Base-by-base conservation (phyloP, 345 rosid genomes). In the Populus deltoides region DNA sequence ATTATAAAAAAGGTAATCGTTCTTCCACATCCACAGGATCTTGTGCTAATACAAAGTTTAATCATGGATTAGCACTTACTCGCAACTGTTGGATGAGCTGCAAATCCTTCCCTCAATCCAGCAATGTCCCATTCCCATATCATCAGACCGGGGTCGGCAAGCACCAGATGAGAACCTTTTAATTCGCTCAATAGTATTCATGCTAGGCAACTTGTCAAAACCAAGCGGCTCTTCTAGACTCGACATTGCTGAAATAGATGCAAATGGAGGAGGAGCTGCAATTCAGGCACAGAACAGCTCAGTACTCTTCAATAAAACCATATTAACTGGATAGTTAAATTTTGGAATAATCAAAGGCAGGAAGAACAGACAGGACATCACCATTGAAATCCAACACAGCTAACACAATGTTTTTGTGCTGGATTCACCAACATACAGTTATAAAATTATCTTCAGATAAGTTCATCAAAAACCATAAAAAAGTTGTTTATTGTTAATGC, bases 151-250 rank as follows among this genome's bases (percentile, higher is more conserved):
- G 4, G 97, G 93, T 13, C 92, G 92, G 87, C 97, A 93, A 68
- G 97, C 93, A 79, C 86, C 85, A 6, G 94, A 92, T 1, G 99
- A 92, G 86, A 91, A 92, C 85, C 95, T 90, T 82, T 93, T 97
- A 73, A 96, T 89, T 86, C 92, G 84, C 71, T 93, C 97, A 17
- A 88, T 84, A 22, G 97, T 91, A 77, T 78, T 89, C 99, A 96
- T 91, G 86, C 94, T 96, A 22, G 94, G 97, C 82, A 96, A 82
- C 94, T 92, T 93, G 86, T 93, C 97, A 70, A 93, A 77, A 57
- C 94, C 90, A 25, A 93, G 92, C 1, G 97, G 95, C 88, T 96
- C 97, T 88, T 92, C 97, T 92, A 96, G 79, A 82, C 99, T 93
- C 33, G 99, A 96, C 99, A 96, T 96, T 76, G 86, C 81, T 78